Evolutionary conservation across 2,329 filamentous ascomycete species (phyloP), one percentile per base, ranked within the genome.

Genomic region (Drechslerella coelobrocha): DNA sequence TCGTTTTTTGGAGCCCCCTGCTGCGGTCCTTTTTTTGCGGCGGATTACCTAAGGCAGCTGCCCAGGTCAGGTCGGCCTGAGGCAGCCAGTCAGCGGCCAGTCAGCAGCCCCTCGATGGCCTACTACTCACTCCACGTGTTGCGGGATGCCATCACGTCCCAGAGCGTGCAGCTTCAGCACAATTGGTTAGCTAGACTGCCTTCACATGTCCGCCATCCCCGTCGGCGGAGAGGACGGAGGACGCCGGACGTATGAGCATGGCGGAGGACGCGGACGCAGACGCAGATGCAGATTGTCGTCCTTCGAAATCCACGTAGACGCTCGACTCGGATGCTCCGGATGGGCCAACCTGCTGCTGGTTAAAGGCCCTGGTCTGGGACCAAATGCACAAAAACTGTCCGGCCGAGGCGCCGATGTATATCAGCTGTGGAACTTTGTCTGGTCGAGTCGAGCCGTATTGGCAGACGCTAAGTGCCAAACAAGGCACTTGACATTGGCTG

Each of bases 371-470:
- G 41, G 41, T 21, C 14, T 19, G 8, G 41, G 41, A 19, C 14
- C n/a, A n/a, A n/a, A 17, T n/a, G 14, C 41, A 23, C 19, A 45
- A 45, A 45, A 45, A 21, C 41, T 45, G n/a, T 45, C 41, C 41
- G 41, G 41, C 41, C n/a, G 10, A 45, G 17, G 37, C 37, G 37
- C 37, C 37, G 37, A 14, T 17, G 5, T 39, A 14, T 10, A 39
- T 14, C 14, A 7, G 14, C 14, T 19, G 41, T 21, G n/a, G n/a
- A n/a, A n/a, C 41, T 45, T 45, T 21, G 41, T 14, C 41, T 45
- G 41, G 41, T 45, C 41, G 41, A 45, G 41, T 45, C 41, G 41
- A 45, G 41, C 41, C 41, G 29, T n/a, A 14, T 14, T 39, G 34
- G 34, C 34, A n/a, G 34, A 14, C 34, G 34, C 34, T 14, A 39